Conservation (phyloP, 768 basidiomycete species). For the Amanita muscaria region DNA sequence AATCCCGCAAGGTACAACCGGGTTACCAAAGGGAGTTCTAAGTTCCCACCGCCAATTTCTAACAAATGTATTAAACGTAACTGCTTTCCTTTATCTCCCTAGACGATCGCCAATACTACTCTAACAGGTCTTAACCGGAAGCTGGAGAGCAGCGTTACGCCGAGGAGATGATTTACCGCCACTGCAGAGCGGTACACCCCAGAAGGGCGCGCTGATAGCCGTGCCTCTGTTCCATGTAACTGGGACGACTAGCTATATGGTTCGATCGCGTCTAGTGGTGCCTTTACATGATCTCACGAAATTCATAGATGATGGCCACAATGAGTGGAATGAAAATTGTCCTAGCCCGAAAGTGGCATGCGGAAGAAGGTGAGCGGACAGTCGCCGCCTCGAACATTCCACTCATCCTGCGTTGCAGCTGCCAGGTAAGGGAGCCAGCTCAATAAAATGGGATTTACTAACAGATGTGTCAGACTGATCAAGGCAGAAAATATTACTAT, state of each 20-base stretch:
- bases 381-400: neutral
- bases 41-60: conserved; percentile 42
- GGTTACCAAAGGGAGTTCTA: conserved; percentile 37
- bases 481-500: conserved; percentile 33
- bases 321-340: conserved; percentile 36
- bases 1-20: conserved; percentile 15
- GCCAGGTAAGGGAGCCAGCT: conserved; percentile 20
- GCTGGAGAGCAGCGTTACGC: conserved; percentile 27
- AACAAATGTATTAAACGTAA: conserved; percentile 38
- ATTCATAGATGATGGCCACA: conserved; percentile 31
- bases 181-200: conserved; percentile 23
- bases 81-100: conserved; percentile 3
- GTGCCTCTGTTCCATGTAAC: conserved; percentile 57
- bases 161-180: conserved; percentile 28
- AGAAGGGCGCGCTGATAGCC: conserved; percentile 36
- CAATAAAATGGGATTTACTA: neutral
- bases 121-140: conserved; percentile 24
- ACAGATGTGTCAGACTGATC: conserved; percentile 26
- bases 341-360: conserved; percentile 43
- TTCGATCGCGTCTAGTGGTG: conserved; percentile 6
- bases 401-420: conserved; percentile 13
- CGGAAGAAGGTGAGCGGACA: conserved; percentile 31
- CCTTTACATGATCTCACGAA: neutral
- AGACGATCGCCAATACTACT: neutral
- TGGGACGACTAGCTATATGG: conserved; percentile 25